A percentile compares a stretch with the other conserved stretches of the same genome.
phyloP scores from a whole-genome alignment of 176 grass and related monocot species.

The Triticum aestivum region IWGSC_CS_RefSeq_v2.1 NC_057805.1:428232245-428232744 shows the following conservation, averaged over 20 bases:
- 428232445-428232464: conserved; percentile 7
- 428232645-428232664: conserved; percentile 80
- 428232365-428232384: background rate
- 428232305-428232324: background rate
- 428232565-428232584: background rate
- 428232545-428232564: background rate
- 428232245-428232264: background rate
- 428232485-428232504: conserved; percentile 7
- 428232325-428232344: background rate
- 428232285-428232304: background rate
- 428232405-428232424: background rate
- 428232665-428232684: conserved; percentile 67
- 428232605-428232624: background rate
- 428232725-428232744: conserved; percentile 7
- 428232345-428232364: background rate
- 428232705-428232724: background rate
- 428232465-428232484: background rate
- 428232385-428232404: background rate
- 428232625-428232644: conserved; percentile 75
- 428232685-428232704: background rate
- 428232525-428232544: background rate
- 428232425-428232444: background rate
- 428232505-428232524: conserved; percentile 7
- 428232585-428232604: background rate
- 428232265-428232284: background rate